phyloP scores from a whole-genome alignment of 352 stramenopile species.

The Phytopythium ostracodes region DNA sequence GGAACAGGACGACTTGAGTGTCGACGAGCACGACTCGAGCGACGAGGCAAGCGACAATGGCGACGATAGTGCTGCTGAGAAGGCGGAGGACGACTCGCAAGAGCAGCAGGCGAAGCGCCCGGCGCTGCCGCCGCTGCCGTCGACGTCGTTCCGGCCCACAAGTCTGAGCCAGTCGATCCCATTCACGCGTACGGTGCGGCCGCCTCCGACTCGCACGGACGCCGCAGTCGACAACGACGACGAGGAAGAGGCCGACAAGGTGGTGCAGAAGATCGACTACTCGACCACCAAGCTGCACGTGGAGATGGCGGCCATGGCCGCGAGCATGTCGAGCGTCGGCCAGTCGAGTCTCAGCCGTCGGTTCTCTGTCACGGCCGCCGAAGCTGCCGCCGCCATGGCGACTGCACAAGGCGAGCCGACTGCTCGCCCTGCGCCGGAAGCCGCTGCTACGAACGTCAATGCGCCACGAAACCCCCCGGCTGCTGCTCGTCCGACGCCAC shows the following conservation, averaged over 20 bases:
- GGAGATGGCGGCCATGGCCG: conserved; percentile 80
- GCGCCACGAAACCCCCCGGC: conserved; percentile 1
- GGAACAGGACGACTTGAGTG: neutral
- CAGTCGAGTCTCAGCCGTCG: conserved; percentile 67
- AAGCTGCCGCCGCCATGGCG: conserved; percentile 20
- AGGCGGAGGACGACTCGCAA: neutral
- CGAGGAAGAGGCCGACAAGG: conserved; percentile 36
- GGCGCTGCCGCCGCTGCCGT: conserved; percentile 48
- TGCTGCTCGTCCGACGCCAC: neutral
- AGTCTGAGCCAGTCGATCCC: conserved; percentile 83
- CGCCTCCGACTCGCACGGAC: conserved; percentile 9
- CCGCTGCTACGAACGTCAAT: neutral
- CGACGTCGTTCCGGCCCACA: conserved; percentile 57
- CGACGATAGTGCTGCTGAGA: conserved; percentile 8
- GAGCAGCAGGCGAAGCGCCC: neutral
- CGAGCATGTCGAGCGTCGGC: conserved; percentile 70
- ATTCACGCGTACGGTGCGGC: conserved; percentile 32
- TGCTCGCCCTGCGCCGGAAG: neutral
- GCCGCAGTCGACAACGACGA: conserved; percentile 25
- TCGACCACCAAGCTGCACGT: conserved; percentile 69
- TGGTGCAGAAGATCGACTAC: conserved; percentile 68
- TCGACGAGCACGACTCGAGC: neutral
- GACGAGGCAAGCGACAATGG: neutral
- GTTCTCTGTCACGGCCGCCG: conserved; percentile 55
- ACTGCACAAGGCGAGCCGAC: conserved; percentile 7